Conservation (phyloP, 805 yeast species). For the Lipomyces starkeyi region DNA sequence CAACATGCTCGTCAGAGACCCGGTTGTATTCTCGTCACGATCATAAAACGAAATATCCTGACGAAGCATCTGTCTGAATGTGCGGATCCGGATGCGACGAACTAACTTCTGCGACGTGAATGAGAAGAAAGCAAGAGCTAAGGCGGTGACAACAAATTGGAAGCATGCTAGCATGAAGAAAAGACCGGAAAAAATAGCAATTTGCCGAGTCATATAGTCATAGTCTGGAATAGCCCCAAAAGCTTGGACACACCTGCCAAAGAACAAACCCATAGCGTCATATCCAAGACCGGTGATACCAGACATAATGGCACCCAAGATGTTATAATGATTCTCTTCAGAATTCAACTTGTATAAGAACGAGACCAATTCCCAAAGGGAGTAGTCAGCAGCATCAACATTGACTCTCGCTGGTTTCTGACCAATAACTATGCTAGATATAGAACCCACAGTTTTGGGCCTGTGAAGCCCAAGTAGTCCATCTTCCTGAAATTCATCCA, state of each 20-base stretch:
- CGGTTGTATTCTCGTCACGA: constrained; percentile 40
- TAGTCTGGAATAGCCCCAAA: constrained; percentile 40
- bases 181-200: constrained; percentile 41
- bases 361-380: constrained; percentile 4
- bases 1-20: constrained; percentile 41
- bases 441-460: constrained; percentile 25
- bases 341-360: constrained; percentile 18
- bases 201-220: constrained; percentile 43
- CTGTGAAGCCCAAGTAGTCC: constrained; percentile 18
- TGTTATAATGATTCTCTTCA: constrained; percentile 20
- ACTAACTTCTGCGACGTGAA: constrained; percentile 37
- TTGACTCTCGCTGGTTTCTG: not conserved
- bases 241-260: constrained; percentile 47
- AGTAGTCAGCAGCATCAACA: constrained; percentile 4
- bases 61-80: constrained; percentile 39
- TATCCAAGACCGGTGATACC: constrained; percentile 48
- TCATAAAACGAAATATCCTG: constrained; percentile 45
- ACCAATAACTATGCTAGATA: constrained; percentile 11
- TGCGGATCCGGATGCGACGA: constrained; percentile 37
- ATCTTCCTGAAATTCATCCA: constrained; percentile 1
- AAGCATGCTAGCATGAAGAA: constrained; percentile 42
- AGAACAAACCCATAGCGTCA: constrained; percentile 48
- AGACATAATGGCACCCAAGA: constrained; percentile 32
- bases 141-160: constrained; percentile 23
- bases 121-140: constrained; percentile 25